phyloP scores from a whole-genome alignment of 805 yeast genomes.

The Starmerella vaccinii region DNA sequence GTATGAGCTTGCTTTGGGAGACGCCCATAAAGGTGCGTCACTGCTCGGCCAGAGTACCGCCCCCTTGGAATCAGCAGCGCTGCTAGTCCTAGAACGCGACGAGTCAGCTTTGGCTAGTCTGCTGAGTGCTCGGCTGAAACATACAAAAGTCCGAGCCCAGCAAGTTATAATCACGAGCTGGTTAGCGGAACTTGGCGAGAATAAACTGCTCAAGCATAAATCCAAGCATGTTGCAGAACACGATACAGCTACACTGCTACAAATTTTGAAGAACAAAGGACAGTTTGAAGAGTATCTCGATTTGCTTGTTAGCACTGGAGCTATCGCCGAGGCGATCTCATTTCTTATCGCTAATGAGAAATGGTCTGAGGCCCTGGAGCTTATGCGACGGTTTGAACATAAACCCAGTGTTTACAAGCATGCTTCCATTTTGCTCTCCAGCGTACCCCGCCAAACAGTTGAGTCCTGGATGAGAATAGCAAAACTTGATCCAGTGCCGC shows the following conservation, averaged over 20 bases:
- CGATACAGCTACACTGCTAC: slow-evolving; percentile 62
- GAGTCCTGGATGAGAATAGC: slow-evolving; percentile 62
- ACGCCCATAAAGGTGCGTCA: slow-evolving; percentile 37
- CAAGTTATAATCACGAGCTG: slow-evolving; percentile 49
- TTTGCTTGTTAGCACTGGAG: slow-evolving; percentile 58
- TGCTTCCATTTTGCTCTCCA: slow-evolving; percentile 57
- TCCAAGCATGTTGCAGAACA: slow-evolving; percentile 37
- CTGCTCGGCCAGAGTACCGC: slow-evolving; percentile 53
- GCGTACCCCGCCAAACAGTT: slow-evolving; percentile 58
- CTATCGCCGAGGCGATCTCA: slow-evolving; percentile 56
- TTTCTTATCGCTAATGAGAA: slow-evolving; percentile 58
- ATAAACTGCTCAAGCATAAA: slow-evolving; percentile 37
- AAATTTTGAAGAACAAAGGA: slow-evolving; percentile 58
- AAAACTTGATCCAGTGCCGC: slow-evolving; percentile 46
- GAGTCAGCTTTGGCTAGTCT: slow-evolving; percentile 31
- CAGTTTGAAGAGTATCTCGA: slow-evolving; percentile 51
- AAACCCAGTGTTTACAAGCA: slow-evolving; percentile 48
- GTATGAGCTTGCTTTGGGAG: slow-evolving; percentile 32
- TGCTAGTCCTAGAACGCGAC: slow-evolving; percentile 41
- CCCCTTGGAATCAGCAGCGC: slow-evolving; percentile 60
- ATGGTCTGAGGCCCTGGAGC: slow-evolving; percentile 64
- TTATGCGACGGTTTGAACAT: slow-evolving; percentile 35
- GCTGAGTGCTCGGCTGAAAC: slow-evolving; percentile 19
- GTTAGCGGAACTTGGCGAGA: slow-evolving; percentile 48
- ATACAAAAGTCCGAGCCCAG: slow-evolving; percentile 34